Evolutionary conservation across 78 protist genomes (phyloP).

Genomic region (Tieghemostelium lacteum): DNA sequence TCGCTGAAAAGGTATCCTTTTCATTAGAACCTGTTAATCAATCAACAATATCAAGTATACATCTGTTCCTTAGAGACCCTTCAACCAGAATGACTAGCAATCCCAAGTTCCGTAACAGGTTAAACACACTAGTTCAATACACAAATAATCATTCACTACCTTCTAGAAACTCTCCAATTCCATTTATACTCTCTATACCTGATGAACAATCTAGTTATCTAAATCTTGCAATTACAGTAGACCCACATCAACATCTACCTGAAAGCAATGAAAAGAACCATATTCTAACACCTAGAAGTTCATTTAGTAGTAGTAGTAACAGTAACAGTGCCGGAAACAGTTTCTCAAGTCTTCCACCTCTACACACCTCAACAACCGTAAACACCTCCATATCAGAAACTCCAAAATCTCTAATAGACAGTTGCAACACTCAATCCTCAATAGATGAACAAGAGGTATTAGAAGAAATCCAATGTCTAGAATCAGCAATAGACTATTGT

Average conservation of each 20-base stretch:
- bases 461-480: background rate
- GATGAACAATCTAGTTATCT: background rate
- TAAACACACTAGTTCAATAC: background rate
- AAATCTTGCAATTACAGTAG: background rate
- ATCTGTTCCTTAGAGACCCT: background rate
- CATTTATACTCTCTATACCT: constrained; percentile 14
- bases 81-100: background rate
- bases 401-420: background rate
- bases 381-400: background rate
- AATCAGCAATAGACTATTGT: constrained; percentile 7
- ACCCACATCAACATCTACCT: background rate
- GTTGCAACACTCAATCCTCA: background rate
- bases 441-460: background rate
- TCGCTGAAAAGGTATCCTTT: background rate
- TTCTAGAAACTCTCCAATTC: constrained; percentile 40
- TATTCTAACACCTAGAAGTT: background rate
- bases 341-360: background rate
- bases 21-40: background rate
- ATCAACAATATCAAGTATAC: constrained; percentile 1
- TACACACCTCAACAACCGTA: background rate
- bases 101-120: too few species aligned
- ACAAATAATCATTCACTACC: constrained; percentile 18
- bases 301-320: background rate
- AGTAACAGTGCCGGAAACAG: background rate
- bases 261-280: background rate